Base-by-base conservation (phyloP, 352 stramenopile genomes). In the Elongisporangium undulatum region DNA sequence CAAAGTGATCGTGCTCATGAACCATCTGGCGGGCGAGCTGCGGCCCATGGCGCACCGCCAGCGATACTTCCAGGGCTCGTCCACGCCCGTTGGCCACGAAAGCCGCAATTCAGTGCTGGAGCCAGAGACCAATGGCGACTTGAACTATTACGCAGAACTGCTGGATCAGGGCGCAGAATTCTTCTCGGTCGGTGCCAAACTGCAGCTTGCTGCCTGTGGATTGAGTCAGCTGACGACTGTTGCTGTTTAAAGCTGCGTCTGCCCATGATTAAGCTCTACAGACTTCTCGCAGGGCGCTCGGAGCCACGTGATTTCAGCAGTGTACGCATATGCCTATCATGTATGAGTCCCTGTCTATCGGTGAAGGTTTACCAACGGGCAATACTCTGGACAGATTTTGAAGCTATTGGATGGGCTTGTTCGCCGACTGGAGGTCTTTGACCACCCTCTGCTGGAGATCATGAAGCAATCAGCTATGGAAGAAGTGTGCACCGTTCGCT, bases 121-220 rank as follows among this genome's bases (percentile, higher is more conserved):
- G 24, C 58, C 77, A 13, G 58, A 66, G 9, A 72, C 67, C 62
- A 84, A 69, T 29, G 82, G 80, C 12, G 80, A 92, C 41, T 73
- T 92, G 65, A 72, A 76, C 51, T 92, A 91, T 62, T 94, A 92
- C 53, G 68, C 77, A 20, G 77, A 87, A 54, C 65, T 94, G 39
- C 74, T 94, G 0, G 74, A 87, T 52, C 84, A 94, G 56, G 77
- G 77, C 3, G 73, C 84, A 9, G 75, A 88, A 56, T 94, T 94
- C 52, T 92, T 94, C 64, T 80, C 79, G 61, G 81, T 93, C 51
- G 26, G 74, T 77, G 21, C 16, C n/a, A 23, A 2, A 9, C 5
- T 54, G 38, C 29, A 15, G 29, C 5, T 41, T 15, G 29, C 29
- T 41, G n/a, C n/a, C n/a, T n/a, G n/a, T 54, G 34, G 17, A 19